A percentile compares a stretch with the other conserved stretches of the same genome.
Conservation (phyloP, 352 stramenopile species). For the Globisporangium viniferum region DNA sequence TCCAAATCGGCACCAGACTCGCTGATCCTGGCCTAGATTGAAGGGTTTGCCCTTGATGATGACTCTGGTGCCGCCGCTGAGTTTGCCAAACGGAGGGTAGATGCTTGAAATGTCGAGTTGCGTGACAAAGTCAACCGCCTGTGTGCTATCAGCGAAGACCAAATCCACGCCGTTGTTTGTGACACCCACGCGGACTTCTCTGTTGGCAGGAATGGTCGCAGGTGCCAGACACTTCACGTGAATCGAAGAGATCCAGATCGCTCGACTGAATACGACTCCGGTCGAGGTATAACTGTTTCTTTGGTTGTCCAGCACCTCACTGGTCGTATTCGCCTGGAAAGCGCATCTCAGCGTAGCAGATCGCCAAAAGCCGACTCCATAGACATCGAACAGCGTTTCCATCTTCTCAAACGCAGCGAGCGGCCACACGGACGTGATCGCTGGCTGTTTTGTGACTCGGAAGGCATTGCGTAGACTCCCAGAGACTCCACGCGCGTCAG, state of each 20-base stretch:
- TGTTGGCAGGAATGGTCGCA: constrained; percentile 18
- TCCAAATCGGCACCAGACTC: constrained; percentile 72
- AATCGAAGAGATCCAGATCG: constrained; percentile 44
- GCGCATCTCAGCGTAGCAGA: constrained; percentile 42
- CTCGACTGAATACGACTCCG: constrained; percentile 9
- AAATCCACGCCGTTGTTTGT: constrained; percentile 57
- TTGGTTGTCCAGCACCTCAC: not conserved
- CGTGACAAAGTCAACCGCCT: constrained; percentile 28
- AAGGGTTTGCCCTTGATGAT: constrained; percentile 59
- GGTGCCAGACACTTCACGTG: constrained; percentile 52
- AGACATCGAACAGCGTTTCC: constrained; percentile 53
- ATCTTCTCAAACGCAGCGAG: constrained; percentile 36
- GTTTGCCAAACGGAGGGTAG: constrained; percentile 39
- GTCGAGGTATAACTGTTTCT: not conserved
- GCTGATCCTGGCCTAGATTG: constrained; percentile 6
- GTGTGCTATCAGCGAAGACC: constrained; percentile 13
- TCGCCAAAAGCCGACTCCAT: constrained; percentile 48
- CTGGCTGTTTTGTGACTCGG: constrained; percentile 34
- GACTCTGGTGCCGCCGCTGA: constrained; percentile 53
- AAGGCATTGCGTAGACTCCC: constrained; percentile 35
- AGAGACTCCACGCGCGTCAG: constrained; percentile 18
- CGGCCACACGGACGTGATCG: constrained; percentile 41
- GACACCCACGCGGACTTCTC: constrained; percentile 29
- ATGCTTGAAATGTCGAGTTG: constrained; percentile 41
- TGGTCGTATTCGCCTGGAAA: constrained; percentile 21